Percentiles rank a stretch among this genome's conserved stretches.
phyloP scores from a whole-genome alignment of 768 basidiomycete species.

The Trametes punicea region DNA sequence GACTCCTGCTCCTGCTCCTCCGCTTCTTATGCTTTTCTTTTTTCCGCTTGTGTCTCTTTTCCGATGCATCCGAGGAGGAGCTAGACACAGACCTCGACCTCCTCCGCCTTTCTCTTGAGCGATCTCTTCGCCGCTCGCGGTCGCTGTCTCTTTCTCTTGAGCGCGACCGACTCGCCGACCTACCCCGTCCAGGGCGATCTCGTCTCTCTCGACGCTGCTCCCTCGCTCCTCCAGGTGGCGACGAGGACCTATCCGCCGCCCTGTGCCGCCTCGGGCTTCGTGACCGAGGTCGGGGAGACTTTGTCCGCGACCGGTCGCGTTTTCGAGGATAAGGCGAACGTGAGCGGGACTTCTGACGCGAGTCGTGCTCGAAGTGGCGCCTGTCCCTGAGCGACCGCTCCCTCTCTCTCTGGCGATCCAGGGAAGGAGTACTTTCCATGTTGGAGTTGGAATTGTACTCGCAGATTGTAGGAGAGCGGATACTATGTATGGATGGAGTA shows the following conservation, averaged over 20 bases:
- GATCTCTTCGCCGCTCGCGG: conserved; percentile 6
- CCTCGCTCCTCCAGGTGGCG: background rate
- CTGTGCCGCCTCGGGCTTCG: background rate
- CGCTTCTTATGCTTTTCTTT: conserved; percentile 46
- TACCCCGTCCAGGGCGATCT: background rate
- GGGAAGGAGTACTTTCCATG: too few species aligned
- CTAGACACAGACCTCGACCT: conserved; percentile 41
- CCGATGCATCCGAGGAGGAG: conserved; percentile 26
- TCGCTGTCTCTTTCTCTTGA: conserved; percentile 13
- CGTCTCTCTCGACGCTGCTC: background rate
- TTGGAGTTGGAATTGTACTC: background rate
- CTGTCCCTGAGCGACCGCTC: background rate
- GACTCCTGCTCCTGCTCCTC: conserved; percentile 38
- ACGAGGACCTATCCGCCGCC: background rate
- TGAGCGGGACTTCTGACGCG: background rate
- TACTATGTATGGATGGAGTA: too few species aligned
- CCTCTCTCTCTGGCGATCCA: background rate
- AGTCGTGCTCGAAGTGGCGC: background rate
- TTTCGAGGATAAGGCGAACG: background rate
- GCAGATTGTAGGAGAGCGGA: background rate
- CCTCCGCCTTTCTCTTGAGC: conserved; percentile 27
- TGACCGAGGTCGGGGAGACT: conserved; percentile 10
- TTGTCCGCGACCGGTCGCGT: conserved; percentile 7
- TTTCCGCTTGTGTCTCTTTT: conserved; percentile 34
- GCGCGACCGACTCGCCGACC: conserved; percentile 14